Conservation (phyloP, 2,329 filamentous ascomycete genomes). For the Dactylella cylindrospora region DNA sequence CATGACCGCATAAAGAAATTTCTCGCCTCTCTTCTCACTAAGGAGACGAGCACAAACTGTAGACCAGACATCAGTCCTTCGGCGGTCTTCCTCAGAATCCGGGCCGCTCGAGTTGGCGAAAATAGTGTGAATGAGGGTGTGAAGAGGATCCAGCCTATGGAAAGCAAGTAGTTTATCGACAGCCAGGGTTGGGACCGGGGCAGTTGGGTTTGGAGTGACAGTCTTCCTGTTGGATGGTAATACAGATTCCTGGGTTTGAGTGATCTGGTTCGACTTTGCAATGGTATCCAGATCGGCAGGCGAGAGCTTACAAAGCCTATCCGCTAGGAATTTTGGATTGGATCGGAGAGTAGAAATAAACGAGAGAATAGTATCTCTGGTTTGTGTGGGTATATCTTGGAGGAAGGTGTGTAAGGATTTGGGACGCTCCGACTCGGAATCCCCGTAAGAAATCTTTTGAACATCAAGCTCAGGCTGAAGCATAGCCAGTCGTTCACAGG, state of each 20-base stretch:
- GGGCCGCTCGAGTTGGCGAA: constrained; percentile 84
- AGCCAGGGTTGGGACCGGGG: constrained; percentile 57
- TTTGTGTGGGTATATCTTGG: constrained; percentile 72
- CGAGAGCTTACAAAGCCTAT: constrained; percentile 73
- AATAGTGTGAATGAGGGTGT: constrained; percentile 80
- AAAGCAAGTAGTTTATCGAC: constrained; percentile 85
- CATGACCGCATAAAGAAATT: constrained; percentile 78
- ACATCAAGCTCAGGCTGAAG: constrained; percentile 72
- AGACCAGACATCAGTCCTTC: constrained; percentile 83
- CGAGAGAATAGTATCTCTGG: constrained; percentile 72
- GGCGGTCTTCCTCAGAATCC: constrained; percentile 75
- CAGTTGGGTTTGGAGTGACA: constrained; percentile 52
- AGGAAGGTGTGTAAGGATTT: constrained; percentile 60
- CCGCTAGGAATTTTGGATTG: constrained; percentile 83
- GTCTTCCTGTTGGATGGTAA: constrained; percentile 57
- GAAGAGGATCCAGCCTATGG: constrained; percentile 82
- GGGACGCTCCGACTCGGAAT: constrained; percentile 48
- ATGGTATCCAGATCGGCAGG: constrained; percentile 75
- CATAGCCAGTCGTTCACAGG: constrained; percentile 72
- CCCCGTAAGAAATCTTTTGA: constrained; percentile 48
- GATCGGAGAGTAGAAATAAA: constrained; percentile 81
- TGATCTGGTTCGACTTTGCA: constrained; percentile 73
- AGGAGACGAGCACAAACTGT: constrained; percentile 82
- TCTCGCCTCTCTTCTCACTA: constrained; percentile 73
- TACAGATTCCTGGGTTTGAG: constrained; percentile 81